A percentile compares a stretch with the other conserved stretches of the same genome.
These are phyloP conservation scores for Phytophthora kernoviae DNA, from an alignment of 352 stramenopile species.

Conservation along the genomic window DNA sequence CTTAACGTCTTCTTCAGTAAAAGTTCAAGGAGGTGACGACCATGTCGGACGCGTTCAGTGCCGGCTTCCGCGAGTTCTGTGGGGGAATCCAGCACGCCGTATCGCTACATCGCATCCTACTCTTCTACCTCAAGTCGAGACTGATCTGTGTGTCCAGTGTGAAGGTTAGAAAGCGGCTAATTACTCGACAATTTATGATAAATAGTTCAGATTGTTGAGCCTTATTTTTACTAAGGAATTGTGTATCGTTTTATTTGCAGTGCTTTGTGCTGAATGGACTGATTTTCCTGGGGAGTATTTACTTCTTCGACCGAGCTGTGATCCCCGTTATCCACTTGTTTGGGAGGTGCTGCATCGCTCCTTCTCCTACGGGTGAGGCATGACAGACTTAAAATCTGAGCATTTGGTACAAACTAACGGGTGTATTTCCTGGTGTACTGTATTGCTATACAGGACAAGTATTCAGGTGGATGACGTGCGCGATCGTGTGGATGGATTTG, in stretches of 20 bases:
- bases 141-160: constrained; percentile 86
- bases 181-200: neutral
- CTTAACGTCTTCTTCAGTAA: neutral
- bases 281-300: constrained; percentile 90
- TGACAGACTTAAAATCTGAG: no score
- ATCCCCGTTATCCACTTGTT: constrained; percentile 90
- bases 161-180: constrained; percentile 49
- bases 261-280: constrained; percentile 90
- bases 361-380: constrained; percentile 61
- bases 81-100: constrained; percentile 86
- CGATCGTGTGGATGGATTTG: constrained; percentile 80
- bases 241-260: constrained; percentile 22
- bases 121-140: constrained; percentile 86
- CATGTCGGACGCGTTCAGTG: constrained; percentile 59
- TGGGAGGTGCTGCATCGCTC: constrained; percentile 78
- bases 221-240: constrained; percentile 2
- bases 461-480: constrained; percentile 73
- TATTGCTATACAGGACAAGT: constrained; percentile 30
- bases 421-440: neutral
- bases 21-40: neutral
- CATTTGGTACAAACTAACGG: no score
- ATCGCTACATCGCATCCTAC: constrained; percentile 84
- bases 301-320: constrained; percentile 86
- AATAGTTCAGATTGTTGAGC: neutral
- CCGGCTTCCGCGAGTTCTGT: constrained; percentile 84